Evolutionary conservation across 73 alveolate species (phyloP).

Genomic region (Urostyla sp.): DNA sequence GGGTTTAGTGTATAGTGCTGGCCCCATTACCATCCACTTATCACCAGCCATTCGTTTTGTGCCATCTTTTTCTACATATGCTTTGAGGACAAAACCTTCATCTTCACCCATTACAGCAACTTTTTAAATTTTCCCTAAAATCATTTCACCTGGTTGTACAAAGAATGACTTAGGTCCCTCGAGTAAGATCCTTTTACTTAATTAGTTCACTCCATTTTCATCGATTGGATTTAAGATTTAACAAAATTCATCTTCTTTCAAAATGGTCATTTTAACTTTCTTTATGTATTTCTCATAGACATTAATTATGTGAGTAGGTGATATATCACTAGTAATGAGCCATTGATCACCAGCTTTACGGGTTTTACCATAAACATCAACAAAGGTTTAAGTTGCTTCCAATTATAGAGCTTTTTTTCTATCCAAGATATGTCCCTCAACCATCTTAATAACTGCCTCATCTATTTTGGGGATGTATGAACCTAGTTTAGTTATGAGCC

Average conservation of each 20-base stretch:
- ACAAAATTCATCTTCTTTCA: constrained; percentile 79
- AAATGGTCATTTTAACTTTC: constrained; percentile 64
- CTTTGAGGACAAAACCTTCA: constrained; percentile 82
- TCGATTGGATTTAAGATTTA: constrained; percentile 80
- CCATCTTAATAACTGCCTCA: constrained; percentile 68
- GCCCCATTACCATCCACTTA: constrained; percentile 91
- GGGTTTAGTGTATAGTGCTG: constrained; percentile 83
- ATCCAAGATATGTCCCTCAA: constrained; percentile 76
- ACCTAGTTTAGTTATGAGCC: constrained; percentile 84
- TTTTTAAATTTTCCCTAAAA: constrained; percentile 76
- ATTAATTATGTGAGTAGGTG: constrained; percentile 79
- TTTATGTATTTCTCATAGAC: too few species aligned
- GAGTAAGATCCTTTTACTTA: constrained; percentile 70
- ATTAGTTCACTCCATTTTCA: constrained; percentile 65
- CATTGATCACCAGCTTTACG: constrained; percentile 91
- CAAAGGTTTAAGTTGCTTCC: constrained; percentile 74
- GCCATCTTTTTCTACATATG: constrained; percentile 69
- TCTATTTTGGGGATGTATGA: constrained; percentile 78
- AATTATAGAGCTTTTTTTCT: constrained; percentile 74
- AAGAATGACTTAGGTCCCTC: constrained; percentile 81
- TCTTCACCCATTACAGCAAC: constrained; percentile 75
- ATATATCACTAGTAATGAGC: constrained; percentile 76
- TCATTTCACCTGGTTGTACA: constrained; percentile 84
- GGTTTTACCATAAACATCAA: constrained; percentile 71
- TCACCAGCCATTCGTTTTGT: constrained; percentile 79